Conservation (phyloP, 2,329 filamentous ascomycete species). For the Immersiporthe knoxdaviesiana region DNA sequence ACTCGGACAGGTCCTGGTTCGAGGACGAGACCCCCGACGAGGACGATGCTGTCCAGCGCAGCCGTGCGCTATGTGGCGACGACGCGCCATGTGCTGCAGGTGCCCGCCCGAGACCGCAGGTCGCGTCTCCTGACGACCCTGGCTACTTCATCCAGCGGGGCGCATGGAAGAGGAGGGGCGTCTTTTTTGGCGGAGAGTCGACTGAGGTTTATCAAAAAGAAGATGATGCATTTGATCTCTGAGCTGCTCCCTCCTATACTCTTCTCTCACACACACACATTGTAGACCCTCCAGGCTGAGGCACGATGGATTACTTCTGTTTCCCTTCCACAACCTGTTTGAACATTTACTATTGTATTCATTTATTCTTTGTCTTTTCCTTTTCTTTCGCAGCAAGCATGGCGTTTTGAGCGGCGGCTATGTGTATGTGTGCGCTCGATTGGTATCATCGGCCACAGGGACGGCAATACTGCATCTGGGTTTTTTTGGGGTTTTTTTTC, state of each 20-base stretch:
- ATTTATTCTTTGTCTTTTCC: conserved; percentile 3
- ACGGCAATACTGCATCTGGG: neutral
- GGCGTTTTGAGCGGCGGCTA: conserved; percentile 20
- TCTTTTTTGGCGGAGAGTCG: conserved; percentile 36
- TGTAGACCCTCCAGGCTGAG: neutral
- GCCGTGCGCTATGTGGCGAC: conserved; percentile 16
- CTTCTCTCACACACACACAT: too few species aligned
- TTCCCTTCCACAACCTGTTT: neutral
- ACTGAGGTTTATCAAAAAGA: conserved; percentile 32
- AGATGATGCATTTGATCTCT: conserved; percentile 36
- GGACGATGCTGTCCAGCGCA: conserved; percentile 23
- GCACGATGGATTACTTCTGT: neutral
- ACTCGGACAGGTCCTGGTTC: conserved; percentile 29
- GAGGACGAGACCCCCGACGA: conserved; percentile 18
- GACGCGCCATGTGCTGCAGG: conserved; percentile 25
- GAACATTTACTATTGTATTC: neutral
- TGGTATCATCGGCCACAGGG: neutral
- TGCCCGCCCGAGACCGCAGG: conserved; percentile 32
- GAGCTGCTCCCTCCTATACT: too few species aligned
- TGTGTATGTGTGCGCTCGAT: neutral
- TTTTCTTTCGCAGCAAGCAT: conserved; percentile 19
- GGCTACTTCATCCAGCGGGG: conserved; percentile 40
- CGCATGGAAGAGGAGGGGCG: conserved; percentile 43
- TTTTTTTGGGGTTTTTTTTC: too few species aligned
- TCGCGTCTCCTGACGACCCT: conserved; percentile 30